phyloP scores from a whole-genome alignment of 257 asterid species.

The Nemophila menziesii region DNA sequence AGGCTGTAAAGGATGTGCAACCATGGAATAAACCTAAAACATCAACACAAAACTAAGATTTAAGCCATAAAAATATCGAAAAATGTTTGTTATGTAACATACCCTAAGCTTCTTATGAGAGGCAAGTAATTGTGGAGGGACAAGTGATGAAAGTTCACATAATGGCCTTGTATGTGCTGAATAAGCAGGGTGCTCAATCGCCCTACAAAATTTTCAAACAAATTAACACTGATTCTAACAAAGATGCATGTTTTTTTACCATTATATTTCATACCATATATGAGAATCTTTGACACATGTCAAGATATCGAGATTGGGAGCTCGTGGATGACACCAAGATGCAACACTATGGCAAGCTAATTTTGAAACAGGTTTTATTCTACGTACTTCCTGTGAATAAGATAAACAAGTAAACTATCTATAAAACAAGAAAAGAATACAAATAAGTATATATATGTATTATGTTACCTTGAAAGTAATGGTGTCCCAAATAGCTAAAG shows the following conservation, averaged over 20 bases:
- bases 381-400: slow-evolving; percentile 85
- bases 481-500: slow-evolving; percentile 97
- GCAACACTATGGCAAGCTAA: slow-evolving; percentile 98
- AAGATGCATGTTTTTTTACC: too few species aligned
- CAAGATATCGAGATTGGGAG: slow-evolving; percentile 95
- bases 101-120: slow-evolving; percentile 98
- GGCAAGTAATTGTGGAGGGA: slow-evolving; percentile 93
- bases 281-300: slow-evolving; percentile 98
- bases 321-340: slow-evolving; percentile 99
- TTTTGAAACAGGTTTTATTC: slow-evolving; percentile 91
- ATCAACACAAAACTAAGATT: too few species aligned
- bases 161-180: slow-evolving; percentile 96
- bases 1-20: slow-evolving; percentile 88
- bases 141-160: slow-evolving; percentile 88
- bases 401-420: slow-evolving; percentile 9
- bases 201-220: slow-evolving; percentile 66
- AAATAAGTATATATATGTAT: neutral
- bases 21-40: slow-evolving; percentile 87
- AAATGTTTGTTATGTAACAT: slow-evolving; percentile 15
- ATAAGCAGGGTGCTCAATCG: slow-evolving; percentile 97
- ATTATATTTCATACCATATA: slow-evolving; percentile 62
- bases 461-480: slow-evolving; percentile 66
- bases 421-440: too few species aligned
- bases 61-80: too few species aligned
- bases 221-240: neutral